Evolutionary conservation across 345 rosid species (phyloP), one percentile per base, ranked within the genome.

Genomic region (Physaria fendleri): DNA sequence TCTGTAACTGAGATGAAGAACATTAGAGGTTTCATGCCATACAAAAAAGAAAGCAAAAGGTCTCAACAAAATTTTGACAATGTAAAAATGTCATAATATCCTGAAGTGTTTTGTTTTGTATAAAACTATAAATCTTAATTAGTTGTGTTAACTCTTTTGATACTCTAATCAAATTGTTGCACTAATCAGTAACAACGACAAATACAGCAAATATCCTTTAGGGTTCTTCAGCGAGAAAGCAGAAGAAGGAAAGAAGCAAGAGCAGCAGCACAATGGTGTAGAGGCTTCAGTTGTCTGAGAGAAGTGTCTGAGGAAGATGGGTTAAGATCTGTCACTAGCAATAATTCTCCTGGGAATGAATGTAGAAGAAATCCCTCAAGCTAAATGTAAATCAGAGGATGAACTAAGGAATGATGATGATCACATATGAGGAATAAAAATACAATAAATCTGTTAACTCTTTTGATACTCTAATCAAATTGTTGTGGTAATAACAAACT

Each of bases 21-120:
- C 24, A 17, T 22, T 59, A 76, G 65, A 65, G 94, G 94, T 13
- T 85, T 83, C 59, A 77, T 83, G 65, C 90, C 94, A 14, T 85
- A 81, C 53, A n/a, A 83, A 62, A 28, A 73, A 77, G 55, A 78
- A 78, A 52, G 73, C 55, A 4, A 62, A 74, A 18, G 3, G 71
- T n/a, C n/a, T n/a, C n/a, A 71, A 10, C 79, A 77, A 13, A 69
- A 22, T 43, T 43, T 34, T 25, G 29, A 40, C 20, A 18, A 17
- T 59, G 46, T 25, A 2, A 41, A 50, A 41, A 51, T 51, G 52
- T 23, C 59, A 66, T 66, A 58, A n/a, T n/a, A n/a, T 40, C 59
- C 52, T 66, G 59, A 57, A 49, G 47, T 55, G 24, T n/a, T 24
- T 49, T 14, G 12, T 59, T 55, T n/a, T 56, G 6, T n/a, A n/a